phyloP scores from a whole-genome alignment of 148 eudicot species.

The Diospyros kaki region DNA sequence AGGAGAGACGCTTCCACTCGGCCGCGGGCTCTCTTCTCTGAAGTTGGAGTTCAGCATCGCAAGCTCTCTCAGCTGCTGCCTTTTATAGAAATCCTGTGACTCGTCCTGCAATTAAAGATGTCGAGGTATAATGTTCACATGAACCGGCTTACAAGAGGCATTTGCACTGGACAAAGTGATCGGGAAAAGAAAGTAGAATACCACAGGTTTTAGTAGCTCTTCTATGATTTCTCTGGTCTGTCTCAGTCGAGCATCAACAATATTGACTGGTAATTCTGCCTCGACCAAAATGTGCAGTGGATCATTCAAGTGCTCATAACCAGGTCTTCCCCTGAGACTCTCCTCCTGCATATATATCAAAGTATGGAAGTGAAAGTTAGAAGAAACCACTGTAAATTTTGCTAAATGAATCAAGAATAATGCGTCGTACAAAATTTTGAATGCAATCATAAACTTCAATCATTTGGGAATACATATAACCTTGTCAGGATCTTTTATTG shows the following conservation, averaged over 20 bases:
- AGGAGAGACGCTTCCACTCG: constrained; percentile 31
- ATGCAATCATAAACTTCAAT: not conserved
- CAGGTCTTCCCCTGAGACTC: constrained; percentile 45
- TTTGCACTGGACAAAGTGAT: no score
- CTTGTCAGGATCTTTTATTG: constrained; percentile 48
- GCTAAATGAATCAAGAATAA: not conserved
- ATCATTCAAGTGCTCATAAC: constrained; percentile 51
- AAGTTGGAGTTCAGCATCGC: constrained; percentile 30
- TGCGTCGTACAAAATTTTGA: not conserved
- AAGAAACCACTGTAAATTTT: not conserved
- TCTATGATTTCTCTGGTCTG: constrained; percentile 48
- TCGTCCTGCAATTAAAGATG: constrained; percentile 26
- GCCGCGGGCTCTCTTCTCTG: constrained; percentile 36
- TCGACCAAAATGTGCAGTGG: constrained; percentile 42
- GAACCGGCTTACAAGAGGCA: no score
- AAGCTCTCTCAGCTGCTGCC: constrained; percentile 34
- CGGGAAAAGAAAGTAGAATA: constrained; percentile 1
- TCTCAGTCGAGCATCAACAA: constrained; percentile 34
- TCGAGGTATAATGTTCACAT: no score
- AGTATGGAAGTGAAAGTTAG: not conserved
- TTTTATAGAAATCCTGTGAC: constrained; percentile 30
- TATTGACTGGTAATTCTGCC: constrained; percentile 38
- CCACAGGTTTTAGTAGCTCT: constrained; percentile 47
- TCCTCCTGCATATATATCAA: constrained; percentile 27
- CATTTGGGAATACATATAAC: constrained; percentile 14